Base-by-base conservation (phyloP, 257 asterid genomes). In the Solanum raphanifolium region DNA sequence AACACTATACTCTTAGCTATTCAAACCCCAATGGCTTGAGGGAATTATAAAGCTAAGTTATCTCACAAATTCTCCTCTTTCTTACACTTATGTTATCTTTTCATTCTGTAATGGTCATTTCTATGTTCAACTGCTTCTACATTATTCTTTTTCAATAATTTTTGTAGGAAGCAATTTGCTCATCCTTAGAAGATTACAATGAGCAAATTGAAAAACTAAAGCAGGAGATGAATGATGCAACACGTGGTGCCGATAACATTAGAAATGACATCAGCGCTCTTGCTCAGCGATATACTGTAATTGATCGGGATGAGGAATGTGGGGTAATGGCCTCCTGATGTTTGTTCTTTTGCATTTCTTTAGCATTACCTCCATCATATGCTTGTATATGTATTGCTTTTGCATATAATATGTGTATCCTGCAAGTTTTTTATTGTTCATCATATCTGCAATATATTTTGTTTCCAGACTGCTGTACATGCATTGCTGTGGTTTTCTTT, bases 211-310 rank as follows among this genome's bases (percentile, higher is more conserved):
- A 97, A 90, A 97, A 95, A 88, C 94, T 97, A 86, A 97, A 97
- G 91, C 94, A 95, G 92, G 98, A 95, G 95, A 97, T 97, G 99
- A 96, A 96, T 90, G 99, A 97, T 93, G 98, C 99, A 86, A 97
- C 99, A 0, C 95, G 90, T 81, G 98, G 99, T 27, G 99, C 99
- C 32, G 99, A 97, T 93, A 95, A 95, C 91, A 97, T 97, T 91
- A 91, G 99, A 91, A 96, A 92, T 87, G 99, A 97, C 90, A 97
- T 97, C 35, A 96, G 94, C 89, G 94, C 99, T 52, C 98, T 96
- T 88, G 95, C 98, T 72, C 99, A 96, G 83, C 92, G 99, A 87
- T 97, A 93, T 91, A 94, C 99, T 86, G 91, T 97, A 90, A 92
- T 97, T 86, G 94, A 94, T 90, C 93, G 93, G 79, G 98, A 94